Evolutionary conservation across 257 asterid species (phyloP).

Genomic region (Solanum bukasovii): DNA sequence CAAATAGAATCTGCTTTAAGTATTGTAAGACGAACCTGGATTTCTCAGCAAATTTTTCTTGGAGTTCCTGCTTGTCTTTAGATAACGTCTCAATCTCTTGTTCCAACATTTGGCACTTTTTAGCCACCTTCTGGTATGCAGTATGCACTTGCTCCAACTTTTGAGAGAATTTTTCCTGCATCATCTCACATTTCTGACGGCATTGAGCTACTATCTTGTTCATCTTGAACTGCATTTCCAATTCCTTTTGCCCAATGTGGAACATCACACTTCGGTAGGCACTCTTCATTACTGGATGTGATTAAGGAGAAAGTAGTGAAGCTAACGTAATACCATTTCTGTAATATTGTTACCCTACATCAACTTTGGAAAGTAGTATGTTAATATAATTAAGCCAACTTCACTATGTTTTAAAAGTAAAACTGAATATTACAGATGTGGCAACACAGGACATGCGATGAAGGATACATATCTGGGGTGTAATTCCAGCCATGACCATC

Average conservation of each 20-base stretch:
- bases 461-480: conserved; percentile 92
- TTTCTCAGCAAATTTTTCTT: conserved; percentile 83
- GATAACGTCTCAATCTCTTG: conserved; percentile 70
- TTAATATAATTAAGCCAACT: background rate
- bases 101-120: conserved; percentile 85
- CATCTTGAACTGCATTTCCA: conserved; percentile 87
- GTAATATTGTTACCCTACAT: background rate
- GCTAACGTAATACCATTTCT: background rate
- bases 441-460: background rate
- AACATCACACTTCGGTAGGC: conserved; percentile 67
- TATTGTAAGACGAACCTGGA: conserved; percentile 41
- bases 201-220: conserved; percentile 65
- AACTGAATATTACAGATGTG: background rate
- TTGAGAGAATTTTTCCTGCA: conserved; percentile 85
- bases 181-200: conserved; percentile 74
- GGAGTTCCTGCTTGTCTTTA: conserved; percentile 89
- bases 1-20: background rate
- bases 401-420: background rate
- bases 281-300: conserved; percentile 52
- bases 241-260: conserved; percentile 75
- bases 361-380: background rate
- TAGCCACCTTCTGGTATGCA: conserved; percentile 79
- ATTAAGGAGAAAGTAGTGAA: conserved; percentile 23
- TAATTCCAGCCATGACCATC: conserved; percentile 83
- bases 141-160: conserved; percentile 78